Conservation (phyloP, 2,329 filamentous ascomycete genomes). For the Tolypocladium nubicola region DNA sequence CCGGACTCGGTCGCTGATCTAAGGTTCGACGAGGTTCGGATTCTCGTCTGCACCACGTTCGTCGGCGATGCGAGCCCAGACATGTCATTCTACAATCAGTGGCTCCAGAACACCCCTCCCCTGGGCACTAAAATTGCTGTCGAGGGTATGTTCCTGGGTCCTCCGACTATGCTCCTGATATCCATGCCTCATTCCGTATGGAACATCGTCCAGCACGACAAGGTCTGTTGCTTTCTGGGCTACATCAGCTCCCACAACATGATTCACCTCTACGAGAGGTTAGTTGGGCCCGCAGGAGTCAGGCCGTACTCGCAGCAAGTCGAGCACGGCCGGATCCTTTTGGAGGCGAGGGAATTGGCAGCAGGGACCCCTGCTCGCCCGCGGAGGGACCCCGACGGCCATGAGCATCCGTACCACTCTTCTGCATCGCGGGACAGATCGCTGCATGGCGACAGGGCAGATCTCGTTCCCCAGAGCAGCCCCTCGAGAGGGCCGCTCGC, state of each 20-base stretch:
- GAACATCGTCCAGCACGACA: slow-evolving; percentile 55
- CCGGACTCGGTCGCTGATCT: slow-evolving; percentile 41
- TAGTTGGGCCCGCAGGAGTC: slow-evolving; percentile 36
- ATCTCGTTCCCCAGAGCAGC: slow-evolving; percentile 15
- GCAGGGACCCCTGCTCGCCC: slow-evolving; percentile 20
- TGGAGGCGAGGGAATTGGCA: slow-evolving; percentile 40
- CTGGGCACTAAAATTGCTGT: slow-evolving; percentile 49
- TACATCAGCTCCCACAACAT: slow-evolving; percentile 59
- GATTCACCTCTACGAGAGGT: slow-evolving; percentile 50
- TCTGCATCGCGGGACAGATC: slow-evolving; percentile 14
- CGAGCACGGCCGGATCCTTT: slow-evolving; percentile 46
- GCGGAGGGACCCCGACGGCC: slow-evolving; percentile 15
- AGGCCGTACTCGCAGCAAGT: slow-evolving; percentile 39
- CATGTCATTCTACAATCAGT: slow-evolving; percentile 56
- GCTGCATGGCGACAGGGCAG: slow-evolving; percentile 11
- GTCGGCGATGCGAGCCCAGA: slow-evolving; percentile 55
- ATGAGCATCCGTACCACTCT: slow-evolving; percentile 13
- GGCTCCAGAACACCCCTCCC: slow-evolving; percentile 49
- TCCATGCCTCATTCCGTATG: slow-evolving; percentile 55
- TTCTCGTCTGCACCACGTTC: slow-evolving; percentile 58
- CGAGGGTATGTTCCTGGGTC: slow-evolving; percentile 58
- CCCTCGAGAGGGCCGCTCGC: slow-evolving; percentile 13
- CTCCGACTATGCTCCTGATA: slow-evolving; percentile 54
- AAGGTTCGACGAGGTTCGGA: slow-evolving; percentile 50
- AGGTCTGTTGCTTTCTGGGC: slow-evolving; percentile 55